A percentile compares a stretch with the other conserved stretches of the same genome.
Evolutionary conservation across 2,329 filamentous ascomycete genomes (phyloP).

Genomic region (Amesomyces nigricolor): DNA sequence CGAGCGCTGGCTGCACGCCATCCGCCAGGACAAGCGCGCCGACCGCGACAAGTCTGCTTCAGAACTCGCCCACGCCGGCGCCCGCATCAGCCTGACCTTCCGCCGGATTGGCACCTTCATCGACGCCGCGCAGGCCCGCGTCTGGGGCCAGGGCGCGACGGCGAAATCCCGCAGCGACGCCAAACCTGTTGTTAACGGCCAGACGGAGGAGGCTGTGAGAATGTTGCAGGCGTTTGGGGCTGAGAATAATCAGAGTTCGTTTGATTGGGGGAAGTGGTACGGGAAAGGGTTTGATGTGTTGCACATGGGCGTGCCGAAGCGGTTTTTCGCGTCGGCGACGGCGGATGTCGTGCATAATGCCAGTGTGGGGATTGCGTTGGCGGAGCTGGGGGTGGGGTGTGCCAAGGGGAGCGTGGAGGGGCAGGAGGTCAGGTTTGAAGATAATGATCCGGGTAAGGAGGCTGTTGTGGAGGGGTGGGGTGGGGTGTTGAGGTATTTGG

Average conservation of each 20-base stretch:
- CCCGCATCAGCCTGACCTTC: slow-evolving; percentile 89
- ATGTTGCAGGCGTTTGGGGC: slow-evolving; percentile 75
- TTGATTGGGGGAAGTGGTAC: slow-evolving; percentile 63
- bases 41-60: slow-evolving; percentile 58
- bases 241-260: slow-evolving; percentile 61
- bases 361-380: slow-evolving; percentile 46
- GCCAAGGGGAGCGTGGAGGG: slow-evolving; percentile 38
- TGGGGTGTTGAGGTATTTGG: slow-evolving; percentile 56
- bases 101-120: slow-evolving; percentile 83
- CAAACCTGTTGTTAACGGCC: slow-evolving; percentile 61
- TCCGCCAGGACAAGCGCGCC: slow-evolving; percentile 76
- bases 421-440: slow-evolving; percentile 45
- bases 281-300: slow-evolving; percentile 79
- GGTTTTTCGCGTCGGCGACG: slow-evolving; percentile 34
- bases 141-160: slow-evolving; percentile 90
- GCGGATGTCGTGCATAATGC: slow-evolving; percentile 40
- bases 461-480: slow-evolving; percentile 46
- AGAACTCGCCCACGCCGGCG: slow-evolving; percentile 67
- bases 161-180: slow-evolving; percentile 59
- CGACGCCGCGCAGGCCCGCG: slow-evolving; percentile 53
- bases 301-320: slow-evolving; percentile 51
- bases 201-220: slow-evolving; percentile 56
- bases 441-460: slow-evolving; percentile 44
- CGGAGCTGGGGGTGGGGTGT: slow-evolving; percentile 42
- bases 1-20: slow-evolving; percentile 83